Evolutionary conservation across 2,329 filamentous ascomycete genomes (phyloP).

Genomic region (Phyllosticta capitalensis): DNA sequence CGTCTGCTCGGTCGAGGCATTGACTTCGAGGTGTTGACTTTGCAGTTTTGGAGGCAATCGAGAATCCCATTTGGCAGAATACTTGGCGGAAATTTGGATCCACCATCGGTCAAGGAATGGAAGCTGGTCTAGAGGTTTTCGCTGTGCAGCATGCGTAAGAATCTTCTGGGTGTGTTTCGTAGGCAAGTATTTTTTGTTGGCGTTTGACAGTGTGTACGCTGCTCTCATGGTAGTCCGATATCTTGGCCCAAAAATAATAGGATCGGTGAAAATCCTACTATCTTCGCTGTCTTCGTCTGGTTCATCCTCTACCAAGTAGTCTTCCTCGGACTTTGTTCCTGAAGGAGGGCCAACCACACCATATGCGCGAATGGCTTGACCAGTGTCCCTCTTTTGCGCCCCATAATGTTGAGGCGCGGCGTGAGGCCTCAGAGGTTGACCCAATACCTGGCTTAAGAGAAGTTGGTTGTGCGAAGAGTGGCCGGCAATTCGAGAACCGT

Average conservation of each 20-base stretch:
- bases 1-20: slow-evolving; percentile 3
- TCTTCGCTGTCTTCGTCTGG: neutral
- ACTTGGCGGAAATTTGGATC: slow-evolving; percentile 5
- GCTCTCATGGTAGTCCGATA: neutral
- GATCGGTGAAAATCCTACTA: neutral
- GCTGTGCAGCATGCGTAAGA: neutral
- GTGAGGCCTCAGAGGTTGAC: neutral
- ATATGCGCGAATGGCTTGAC: neutral
- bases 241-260: neutral
- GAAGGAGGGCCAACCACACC: no score
- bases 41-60: slow-evolving; percentile 1
- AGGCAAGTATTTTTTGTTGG: neutral
- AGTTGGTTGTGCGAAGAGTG: neutral
- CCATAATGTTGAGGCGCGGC: neutral
- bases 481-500: neutral
- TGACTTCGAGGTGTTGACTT: neutral
- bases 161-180: neutral
- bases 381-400: neutral
- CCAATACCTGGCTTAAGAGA: neutral
- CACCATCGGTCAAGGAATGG: slow-evolving; percentile 4
- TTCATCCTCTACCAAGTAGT: neutral
- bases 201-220: neutral
- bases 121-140: neutral
- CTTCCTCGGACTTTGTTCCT: neutral
- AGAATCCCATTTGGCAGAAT: slow-evolving; percentile 1